These are phyloP conservation scores for Bondarzewia mesenterica DNA, from an alignment of 1,284 basidiomycete species.

Conservation along the genomic window DNA sequence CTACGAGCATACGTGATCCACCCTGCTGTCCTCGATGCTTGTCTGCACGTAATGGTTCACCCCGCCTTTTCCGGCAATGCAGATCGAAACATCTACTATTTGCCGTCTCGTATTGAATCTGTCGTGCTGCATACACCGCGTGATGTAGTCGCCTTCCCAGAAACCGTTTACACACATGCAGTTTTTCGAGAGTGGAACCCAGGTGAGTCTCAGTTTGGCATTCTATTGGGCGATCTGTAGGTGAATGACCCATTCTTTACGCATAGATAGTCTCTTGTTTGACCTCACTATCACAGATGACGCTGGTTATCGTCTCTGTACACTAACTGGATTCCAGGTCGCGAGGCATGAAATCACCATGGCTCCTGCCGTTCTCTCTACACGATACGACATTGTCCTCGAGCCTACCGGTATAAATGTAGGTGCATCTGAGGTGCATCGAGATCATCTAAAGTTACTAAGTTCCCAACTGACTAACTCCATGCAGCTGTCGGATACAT, in stretches of 20 bases:
- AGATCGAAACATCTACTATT: no score
- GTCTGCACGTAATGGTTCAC: slow-evolving; percentile 23
- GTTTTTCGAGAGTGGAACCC: slow-evolving; percentile 17
- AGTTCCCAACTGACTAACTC: no score
- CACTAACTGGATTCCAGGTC: not conserved
- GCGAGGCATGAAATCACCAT: not conserved
- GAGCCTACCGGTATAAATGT: no score
- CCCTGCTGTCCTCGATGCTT: slow-evolving; percentile 32
- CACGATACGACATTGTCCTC: not conserved
- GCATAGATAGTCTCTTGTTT: slow-evolving; percentile 10
- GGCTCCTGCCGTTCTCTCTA: not conserved
- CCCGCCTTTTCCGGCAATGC: slow-evolving; percentile 17
- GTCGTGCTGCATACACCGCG: no score
- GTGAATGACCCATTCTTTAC: no score
- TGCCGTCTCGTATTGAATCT: no score
- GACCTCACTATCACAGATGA: slow-evolving; percentile 13
- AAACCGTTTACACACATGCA: slow-evolving; percentile 15
- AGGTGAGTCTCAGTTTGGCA: slow-evolving; percentile 13
- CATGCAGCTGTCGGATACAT: no score
- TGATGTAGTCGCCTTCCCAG: no score
- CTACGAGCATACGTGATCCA: slow-evolving; percentile 24
- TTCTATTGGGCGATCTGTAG: no score
- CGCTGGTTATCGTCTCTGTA: slow-evolving; percentile 8
- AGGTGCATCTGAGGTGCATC: no score
- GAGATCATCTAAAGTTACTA: no score